phyloP scores from a whole-genome alignment of 2,329 filamentous ascomycete genomes.

The Ilyonectria mors-panacis region DNA sequence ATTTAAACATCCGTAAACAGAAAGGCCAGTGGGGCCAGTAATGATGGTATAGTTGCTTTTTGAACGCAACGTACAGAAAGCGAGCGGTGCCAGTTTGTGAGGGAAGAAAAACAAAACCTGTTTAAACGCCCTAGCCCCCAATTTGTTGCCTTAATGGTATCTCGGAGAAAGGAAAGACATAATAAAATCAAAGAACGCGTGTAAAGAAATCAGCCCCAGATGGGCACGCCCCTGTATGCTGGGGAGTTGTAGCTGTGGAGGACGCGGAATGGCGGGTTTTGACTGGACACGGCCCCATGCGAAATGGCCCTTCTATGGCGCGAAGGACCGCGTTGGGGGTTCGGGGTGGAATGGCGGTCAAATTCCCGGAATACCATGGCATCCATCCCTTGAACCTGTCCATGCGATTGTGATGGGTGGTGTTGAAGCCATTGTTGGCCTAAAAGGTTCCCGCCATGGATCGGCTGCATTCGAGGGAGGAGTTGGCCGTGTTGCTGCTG shows the following conservation, averaged over 20 bases:
- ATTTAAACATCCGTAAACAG: background rate
- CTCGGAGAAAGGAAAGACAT: conserved; percentile 13
- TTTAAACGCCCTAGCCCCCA: conserved; percentile 11
- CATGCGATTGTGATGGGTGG: conserved; percentile 2
- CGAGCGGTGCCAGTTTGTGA: background rate
- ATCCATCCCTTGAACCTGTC: conserved; percentile 31
- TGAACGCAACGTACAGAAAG: conserved; percentile 6
- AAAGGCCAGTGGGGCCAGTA: conserved; percentile 5
- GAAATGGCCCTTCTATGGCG: conserved; percentile 34
- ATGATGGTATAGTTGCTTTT: background rate
- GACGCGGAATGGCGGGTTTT: conserved; percentile 63
- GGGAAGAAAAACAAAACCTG: background rate
- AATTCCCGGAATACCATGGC: conserved; percentile 40
- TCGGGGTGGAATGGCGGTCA: conserved; percentile 34
- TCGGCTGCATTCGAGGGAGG: background rate
- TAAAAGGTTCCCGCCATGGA: background rate
- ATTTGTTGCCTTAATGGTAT: conserved; percentile 39
- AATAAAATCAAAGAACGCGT: conserved; percentile 2
- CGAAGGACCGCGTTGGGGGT: conserved; percentile 22
- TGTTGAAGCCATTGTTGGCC: conserved; percentile 15
- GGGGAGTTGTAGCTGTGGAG: conserved; percentile 73
- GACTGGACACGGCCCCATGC: conserved; percentile 34
- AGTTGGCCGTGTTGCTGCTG: conserved; percentile 33
- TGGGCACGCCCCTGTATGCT: conserved; percentile 67
- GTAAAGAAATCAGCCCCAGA: conserved; percentile 63